Evolutionary conservation across 176 grass and related monocot genomes (phyloP).

Genomic region (Olyra latifolia): DNA sequence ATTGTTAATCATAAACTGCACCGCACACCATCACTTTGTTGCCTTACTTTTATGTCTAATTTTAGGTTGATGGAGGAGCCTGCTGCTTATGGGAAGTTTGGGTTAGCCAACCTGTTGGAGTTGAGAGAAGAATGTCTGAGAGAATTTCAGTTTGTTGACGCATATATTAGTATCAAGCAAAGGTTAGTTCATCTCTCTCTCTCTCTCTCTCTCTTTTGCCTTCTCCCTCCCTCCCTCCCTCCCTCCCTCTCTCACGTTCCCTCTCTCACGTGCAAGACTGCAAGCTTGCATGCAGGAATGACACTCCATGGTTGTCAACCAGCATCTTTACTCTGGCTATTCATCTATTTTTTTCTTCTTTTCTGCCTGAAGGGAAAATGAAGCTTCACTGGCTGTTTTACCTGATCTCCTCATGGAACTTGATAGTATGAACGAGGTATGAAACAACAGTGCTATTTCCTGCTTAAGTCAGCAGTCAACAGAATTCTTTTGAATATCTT

Average conservation of each 20-base stretch:
- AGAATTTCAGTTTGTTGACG: constrained; percentile 97
- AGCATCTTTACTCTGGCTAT: constrained; percentile 13
- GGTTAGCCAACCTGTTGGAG: constrained; percentile 87
- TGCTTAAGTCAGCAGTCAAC: constrained; percentile 20
- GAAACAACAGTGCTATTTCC: constrained; percentile 3
- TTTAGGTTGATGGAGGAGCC: constrained; percentile 98
- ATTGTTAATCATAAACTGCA: constrained; percentile 9
- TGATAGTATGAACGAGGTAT: constrained; percentile 96
- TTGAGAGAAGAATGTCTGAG: constrained; percentile 98
- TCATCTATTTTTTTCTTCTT: constrained; percentile 21
- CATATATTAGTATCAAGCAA: constrained; percentile 97
- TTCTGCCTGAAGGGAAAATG: constrained; percentile 79
- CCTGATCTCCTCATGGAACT: constrained; percentile 95
- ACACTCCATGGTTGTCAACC: not conserved
- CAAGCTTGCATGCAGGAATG: not conserved
- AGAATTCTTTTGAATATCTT: constrained; percentile 6
- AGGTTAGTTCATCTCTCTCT: constrained; percentile 53
- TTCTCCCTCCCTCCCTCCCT: not conserved
- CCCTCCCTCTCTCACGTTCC: no score
- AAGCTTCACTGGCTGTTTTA: constrained; percentile 96
- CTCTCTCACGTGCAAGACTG: no score
- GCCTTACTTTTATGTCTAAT: constrained; percentile 36
- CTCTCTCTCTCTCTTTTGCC: not conserved
- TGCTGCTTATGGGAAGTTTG: constrained; percentile 95
- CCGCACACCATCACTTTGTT: constrained; percentile 20